Evolutionary conservation across 2,329 filamentous ascomycete species (phyloP).

Genomic region (Fusarium begoniae): DNA sequence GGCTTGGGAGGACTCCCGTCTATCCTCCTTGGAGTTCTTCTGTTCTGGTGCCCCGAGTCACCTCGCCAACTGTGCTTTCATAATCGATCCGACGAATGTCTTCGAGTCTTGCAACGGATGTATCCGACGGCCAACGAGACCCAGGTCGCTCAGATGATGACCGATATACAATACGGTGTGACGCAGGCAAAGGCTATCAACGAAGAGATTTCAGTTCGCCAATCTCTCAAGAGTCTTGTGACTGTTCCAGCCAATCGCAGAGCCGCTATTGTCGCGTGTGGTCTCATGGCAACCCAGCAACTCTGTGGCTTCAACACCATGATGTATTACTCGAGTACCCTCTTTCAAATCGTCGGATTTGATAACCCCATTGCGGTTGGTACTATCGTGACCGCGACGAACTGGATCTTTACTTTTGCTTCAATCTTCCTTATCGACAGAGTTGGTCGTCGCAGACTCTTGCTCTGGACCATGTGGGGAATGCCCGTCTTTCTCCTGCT

Average conservation of each 20-base stretch:
- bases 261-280: neutral
- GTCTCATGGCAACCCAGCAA: constrained; percentile 41
- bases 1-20: constrained; percentile 57
- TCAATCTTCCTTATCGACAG: constrained; percentile 57
- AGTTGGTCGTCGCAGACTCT: constrained; percentile 54
- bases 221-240: neutral
- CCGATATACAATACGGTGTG: neutral
- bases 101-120: constrained; percentile 49
- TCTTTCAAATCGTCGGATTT: constrained; percentile 60
- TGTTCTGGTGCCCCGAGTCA: constrained; percentile 58
- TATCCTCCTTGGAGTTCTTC: constrained; percentile 52
- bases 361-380: constrained; percentile 57
- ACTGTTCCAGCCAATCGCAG: neutral
- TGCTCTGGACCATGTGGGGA: constrained; percentile 41
- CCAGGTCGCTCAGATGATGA: constrained; percentile 47
- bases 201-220: neutral
- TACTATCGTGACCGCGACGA: constrained; percentile 54
- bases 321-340: constrained; percentile 58
- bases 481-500: constrained; percentile 52
- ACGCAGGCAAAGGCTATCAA: neutral
- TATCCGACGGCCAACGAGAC: constrained; percentile 52
- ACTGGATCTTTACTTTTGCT: constrained; percentile 59
- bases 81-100: constrained; percentile 50
- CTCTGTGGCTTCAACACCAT: constrained; percentile 62
- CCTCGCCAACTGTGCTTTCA: constrained; percentile 57